phyloP scores from a whole-genome alignment of 2,329 filamentous ascomycete species.

The Chrysoporthe puriensis region DNA sequence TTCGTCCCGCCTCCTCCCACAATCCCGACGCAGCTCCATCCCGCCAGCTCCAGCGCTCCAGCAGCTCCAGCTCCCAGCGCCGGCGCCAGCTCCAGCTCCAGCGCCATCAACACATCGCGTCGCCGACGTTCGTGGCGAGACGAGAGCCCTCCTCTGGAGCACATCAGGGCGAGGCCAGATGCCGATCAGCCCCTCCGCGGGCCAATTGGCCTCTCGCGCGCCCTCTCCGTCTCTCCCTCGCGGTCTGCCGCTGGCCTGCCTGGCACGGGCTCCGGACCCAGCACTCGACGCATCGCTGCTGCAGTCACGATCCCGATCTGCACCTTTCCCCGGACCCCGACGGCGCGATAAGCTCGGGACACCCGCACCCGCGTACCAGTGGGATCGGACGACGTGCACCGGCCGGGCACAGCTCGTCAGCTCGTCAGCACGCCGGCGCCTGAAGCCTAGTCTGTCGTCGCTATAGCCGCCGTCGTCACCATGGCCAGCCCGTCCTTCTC shows the following conservation, averaged over 20 bases:
- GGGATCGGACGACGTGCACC: background rate
- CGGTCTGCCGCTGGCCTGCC: background rate
- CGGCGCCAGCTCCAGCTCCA: background rate
- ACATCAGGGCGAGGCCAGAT: background rate
- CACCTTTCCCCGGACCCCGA: background rate
- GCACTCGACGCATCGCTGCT: background rate
- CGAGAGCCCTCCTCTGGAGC: background rate
- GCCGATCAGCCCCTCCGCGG: slow-evolving; percentile 8
- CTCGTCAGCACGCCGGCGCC: background rate
- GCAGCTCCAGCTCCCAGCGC: background rate
- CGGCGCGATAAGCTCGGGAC: background rate
- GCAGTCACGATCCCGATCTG: background rate
- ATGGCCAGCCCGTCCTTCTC: slow-evolving; percentile 31
- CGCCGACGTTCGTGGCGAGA: no score
- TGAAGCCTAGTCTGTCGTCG: background rate
- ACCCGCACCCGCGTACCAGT: background rate
- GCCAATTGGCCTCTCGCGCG: slow-evolving; percentile 10
- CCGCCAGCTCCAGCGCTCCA: background rate
- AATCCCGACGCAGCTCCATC: background rate
- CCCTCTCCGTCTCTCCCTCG: slow-evolving; percentile 2
- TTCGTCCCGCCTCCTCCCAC: background rate
- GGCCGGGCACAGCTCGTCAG: background rate
- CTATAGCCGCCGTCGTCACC: background rate
- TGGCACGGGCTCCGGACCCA: background rate
- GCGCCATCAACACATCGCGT: no score